These are phyloP conservation scores for Takakia lepidozioides DNA, from an alignment of 225 moss, liverwort and hornwort species.

Conservation along the genomic window DNA sequence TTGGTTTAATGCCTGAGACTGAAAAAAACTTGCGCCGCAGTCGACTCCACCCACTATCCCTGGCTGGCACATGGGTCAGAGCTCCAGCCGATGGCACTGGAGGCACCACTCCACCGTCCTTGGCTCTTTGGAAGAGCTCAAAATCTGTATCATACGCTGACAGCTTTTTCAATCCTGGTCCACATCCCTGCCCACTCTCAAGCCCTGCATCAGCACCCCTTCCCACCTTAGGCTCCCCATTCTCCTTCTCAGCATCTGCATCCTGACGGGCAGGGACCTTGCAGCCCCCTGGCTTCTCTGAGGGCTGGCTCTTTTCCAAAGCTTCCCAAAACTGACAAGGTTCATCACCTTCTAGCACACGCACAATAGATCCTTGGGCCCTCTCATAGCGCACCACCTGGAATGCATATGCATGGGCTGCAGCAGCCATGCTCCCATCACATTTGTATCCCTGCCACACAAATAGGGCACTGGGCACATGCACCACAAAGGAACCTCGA, in stretches of 20 bases:
- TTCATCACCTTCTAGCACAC: conserved; percentile 22
- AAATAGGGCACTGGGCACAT: conserved; percentile 30
- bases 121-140: conserved; percentile 24
- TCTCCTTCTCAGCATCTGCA: conserved; percentile 5
- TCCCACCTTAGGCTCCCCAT: background rate
- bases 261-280: background rate
- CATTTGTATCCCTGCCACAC: conserved; percentile 39
- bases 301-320: conserved; percentile 17
- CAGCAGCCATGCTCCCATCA: conserved; percentile 15
- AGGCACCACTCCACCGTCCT: conserved; percentile 3
- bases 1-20: conserved; percentile 3
- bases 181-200: background rate
- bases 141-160: conserved; percentile 27
- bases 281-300: background rate
- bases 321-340: conserved; percentile 29
- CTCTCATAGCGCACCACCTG: conserved; percentile 44
- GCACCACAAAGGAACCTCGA: conserved; percentile 34
- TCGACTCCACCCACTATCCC: conserved; percentile 28
- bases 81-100: conserved; percentile 6
- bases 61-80: conserved; percentile 2
- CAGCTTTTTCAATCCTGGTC: conserved; percentile 9
- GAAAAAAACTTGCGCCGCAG: conserved; percentile 6
- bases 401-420: conserved; percentile 15
- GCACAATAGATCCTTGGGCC: conserved; percentile 16
- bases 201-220: background rate